Evolutionary conservation across 2,329 filamentous ascomycete genomes (phyloP), one percentile per base, ranked within the genome.

Genomic region (Meredithiella fracta): DNA sequence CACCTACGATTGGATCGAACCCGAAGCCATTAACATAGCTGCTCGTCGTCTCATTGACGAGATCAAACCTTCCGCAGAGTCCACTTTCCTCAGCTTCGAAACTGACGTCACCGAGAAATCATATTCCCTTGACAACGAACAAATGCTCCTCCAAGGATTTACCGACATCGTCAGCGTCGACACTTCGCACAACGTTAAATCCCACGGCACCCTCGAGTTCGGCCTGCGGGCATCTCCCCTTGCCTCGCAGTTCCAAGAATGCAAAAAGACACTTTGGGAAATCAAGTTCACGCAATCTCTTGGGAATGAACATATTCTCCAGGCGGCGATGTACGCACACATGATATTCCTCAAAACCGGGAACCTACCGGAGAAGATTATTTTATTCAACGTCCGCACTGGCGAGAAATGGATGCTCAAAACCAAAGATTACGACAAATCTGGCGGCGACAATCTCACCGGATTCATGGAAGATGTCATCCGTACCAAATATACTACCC

Each of bases 231-330:
- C 38, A n/a, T 42, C n/a, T 8, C 40, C 29, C 20, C 29, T 40
- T 3, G 11, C 25, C 14, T 3, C 17, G 26, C 23, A 20, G 6
- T 17, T 26, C 9, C 53, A 42, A 1, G 17, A 47, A 8, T 20
- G 34, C 11, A 15, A 49, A 15, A 47, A 60, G 15, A 47, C 58
- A 11, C 51, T 66, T 23, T 66, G 64, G 64, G 64, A 66, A 59
- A 62, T 66, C 51, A 67, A 67, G 38, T 66, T 66, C 56, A 63
- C 64, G 3, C 59, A 60, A 2, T 14, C 60, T 5, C 60, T 67
- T 11, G 58, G 62, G 11, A 59, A 61, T 8, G 59, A 64, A 42
- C 61, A 67, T 15, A 51, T 63, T 14, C 44, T 66, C 9, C 65
- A 67, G 38, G 60, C 60, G 9, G 63, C 61, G 20, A 52, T 58